Evolutionary conservation across 768 basidiomycete species (phyloP), one percentile per base, ranked within the genome.

Genomic region (Russula ochroleuca): DNA sequence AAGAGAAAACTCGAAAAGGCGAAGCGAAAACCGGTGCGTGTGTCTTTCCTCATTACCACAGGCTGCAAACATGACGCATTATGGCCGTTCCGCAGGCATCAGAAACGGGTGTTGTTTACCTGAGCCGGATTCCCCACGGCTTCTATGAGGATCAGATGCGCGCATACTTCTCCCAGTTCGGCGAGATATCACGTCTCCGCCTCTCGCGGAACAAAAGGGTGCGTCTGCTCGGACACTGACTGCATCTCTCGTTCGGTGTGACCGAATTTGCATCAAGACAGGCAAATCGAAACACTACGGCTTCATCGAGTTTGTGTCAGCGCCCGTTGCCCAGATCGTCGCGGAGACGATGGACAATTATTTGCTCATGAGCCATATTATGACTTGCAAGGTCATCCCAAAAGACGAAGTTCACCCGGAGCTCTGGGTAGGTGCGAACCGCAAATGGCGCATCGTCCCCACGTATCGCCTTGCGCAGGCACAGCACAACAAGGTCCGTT

Each of bases 331-430:
- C 0, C 78, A 94, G 71, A 98, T 99, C 66, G 97, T 97, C 9
- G 88, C 91, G 2, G 97, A 98, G 71, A 98, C 96, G 50, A 98
- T 98, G 97, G 86, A 99, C 80, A 98, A 97, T 78, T 99, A 98
- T 75, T 83, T 99, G 43, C 80, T 99, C 67, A 84, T 90, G 81
- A 95, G 96, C 8, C 96, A 97, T 72, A 89, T 99, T 67, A 81
- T 99, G 60, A 85, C 83, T 49, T 98, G 96, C 79, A 90, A 92
- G 75, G 75, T 94, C 57, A 85, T 98, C 63, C 93, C 97, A 45
- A 86, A 86, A 69, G 92, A 95, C 28, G 75, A 95, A 65, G 85
- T 98, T 1, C 96, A 98, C 73, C 90, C 94, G 14, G 85, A 96
- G 71, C 76, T 98, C 1, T 99, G 97, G 97, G 79, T 95, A 13